Percentiles rank a stretch among this genome's conserved stretches.
Evolutionary conservation across 148 eudicot species (phyloP).

Genomic region (Rhododendron vialii): DNA sequence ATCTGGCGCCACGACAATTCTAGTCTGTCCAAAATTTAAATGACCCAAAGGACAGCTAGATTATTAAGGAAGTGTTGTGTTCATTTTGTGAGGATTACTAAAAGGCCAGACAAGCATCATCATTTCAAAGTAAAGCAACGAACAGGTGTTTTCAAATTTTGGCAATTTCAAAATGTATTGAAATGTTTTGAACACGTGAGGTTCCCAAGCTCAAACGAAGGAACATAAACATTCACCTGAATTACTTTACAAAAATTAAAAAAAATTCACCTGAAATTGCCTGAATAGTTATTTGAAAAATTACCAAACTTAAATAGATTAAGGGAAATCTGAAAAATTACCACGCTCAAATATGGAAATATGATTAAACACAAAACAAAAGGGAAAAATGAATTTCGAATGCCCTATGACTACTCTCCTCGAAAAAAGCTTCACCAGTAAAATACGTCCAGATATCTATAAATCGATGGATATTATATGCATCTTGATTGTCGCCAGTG

Average conservation of each 20-base stretch:
- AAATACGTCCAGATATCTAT: background rate
- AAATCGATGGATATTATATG: background rate
- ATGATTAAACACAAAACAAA: background rate
- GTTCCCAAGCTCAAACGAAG: background rate
- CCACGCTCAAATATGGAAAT: background rate
- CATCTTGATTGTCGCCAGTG: background rate
- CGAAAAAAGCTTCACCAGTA: background rate
- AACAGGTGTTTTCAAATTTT: background rate
- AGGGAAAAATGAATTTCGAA: background rate
- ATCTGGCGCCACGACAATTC: background rate
- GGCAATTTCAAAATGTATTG: background rate
- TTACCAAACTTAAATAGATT: background rate
- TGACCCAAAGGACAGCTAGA: background rate
- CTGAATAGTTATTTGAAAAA: background rate
- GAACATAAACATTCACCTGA: background rate
- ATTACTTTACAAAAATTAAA: background rate
- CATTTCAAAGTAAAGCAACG: conserved; percentile 2
- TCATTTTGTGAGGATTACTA: background rate
- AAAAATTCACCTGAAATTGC: background rate
- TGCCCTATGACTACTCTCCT: background rate
- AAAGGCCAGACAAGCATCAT: background rate
- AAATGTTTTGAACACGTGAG: background rate
- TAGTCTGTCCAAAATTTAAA: background rate
- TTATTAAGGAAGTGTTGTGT: background rate
- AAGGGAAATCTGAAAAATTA: background rate